Evolutionary conservation across 352 stramenopile species (phyloP).

Genomic region (Elongisporangium undulatum): DNA sequence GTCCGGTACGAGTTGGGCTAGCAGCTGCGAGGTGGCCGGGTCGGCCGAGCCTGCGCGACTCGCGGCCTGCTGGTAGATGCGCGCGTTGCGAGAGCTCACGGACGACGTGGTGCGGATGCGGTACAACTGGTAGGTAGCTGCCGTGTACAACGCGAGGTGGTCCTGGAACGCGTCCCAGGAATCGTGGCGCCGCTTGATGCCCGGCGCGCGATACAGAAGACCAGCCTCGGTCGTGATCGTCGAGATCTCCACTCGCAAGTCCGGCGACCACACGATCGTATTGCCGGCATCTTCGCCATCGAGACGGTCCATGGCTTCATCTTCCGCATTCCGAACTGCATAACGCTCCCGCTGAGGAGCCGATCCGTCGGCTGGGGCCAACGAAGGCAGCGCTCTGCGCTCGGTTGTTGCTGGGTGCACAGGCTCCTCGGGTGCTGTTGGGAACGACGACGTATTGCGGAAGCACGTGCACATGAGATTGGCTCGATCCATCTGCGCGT

Average conservation of each 20-base stretch:
- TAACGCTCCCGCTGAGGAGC: neutral
- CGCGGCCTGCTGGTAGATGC: constrained; percentile 44
- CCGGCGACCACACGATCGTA: constrained; percentile 13
- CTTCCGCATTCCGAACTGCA: constrained; percentile 1
- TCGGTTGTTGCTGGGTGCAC: neutral
- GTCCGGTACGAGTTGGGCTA: constrained; percentile 36
- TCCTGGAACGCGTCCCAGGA: constrained; percentile 57
- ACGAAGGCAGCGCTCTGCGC: neutral
- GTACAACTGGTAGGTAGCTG: constrained; percentile 62
- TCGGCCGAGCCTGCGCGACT: constrained; percentile 14
- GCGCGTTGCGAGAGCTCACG: constrained; percentile 49
- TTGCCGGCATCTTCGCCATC: neutral
- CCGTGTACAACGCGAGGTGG: constrained; percentile 55
- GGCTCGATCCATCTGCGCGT: neutral
- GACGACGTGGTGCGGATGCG: constrained; percentile 75
- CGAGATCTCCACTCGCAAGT: constrained; percentile 12
- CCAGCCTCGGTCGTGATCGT: constrained; percentile 19
- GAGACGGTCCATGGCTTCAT: constrained; percentile 2
- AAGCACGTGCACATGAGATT: neutral
- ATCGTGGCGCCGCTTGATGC: constrained; percentile 39
- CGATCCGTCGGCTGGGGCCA: neutral
- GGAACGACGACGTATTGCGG: neutral
- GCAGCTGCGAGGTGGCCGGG: neutral
- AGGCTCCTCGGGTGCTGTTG: neutral
- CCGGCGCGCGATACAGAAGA: constrained; percentile 40